Evolutionary conservation across 257 asterid species (phyloP), one percentile per base, ranked within the genome.

Genomic region (Jaltomata sinuosa): DNA sequence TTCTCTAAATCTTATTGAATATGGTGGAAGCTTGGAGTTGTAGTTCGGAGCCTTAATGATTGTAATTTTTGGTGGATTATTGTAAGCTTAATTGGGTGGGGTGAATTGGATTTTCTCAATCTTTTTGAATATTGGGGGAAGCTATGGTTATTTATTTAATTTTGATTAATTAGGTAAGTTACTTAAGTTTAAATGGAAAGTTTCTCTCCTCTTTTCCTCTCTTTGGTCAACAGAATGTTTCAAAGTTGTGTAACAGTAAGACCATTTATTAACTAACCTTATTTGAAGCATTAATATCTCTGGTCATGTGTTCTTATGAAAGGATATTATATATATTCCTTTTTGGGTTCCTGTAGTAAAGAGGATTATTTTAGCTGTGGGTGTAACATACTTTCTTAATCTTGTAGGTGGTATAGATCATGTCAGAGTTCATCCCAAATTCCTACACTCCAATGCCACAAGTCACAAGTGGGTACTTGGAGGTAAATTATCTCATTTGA

Each of bases 401-500:
- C 72, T 72, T 61, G 32, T 91, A 97, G 99, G 95, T 87, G 94
- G 98, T 86, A 92, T 97, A 97, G 98, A 97, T 89, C 98, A 91
- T 89, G 98, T 92, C 79, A 87, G 99, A 85, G 98, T 97, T 79
- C 99, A 95, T 87, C 98, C 99, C 50, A 94, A 89, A 85, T 97
- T 97, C 79, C 85, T 97, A 68, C 99, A 97, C 87, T 97, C 99
- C 68, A 97, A 97, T 84, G 98, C 99, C 34, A 97, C 99, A 81
- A 97, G 98, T 90, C 99, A 97, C 89, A 97, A 95, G 87, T 97
- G 99, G 99, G 99, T 90, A 69, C 98, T 97, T 85, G 99, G 98
- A 91, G 99, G 99, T 96, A 89, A 82, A 34, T 8, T 77, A 49
- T 77, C 22, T 2, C 29, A n/a, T 71, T 71, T 71, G 19, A 71